Conservation (phyloP, 1,139 yeast genomes). For the Geotrichum fermentans region DNA sequence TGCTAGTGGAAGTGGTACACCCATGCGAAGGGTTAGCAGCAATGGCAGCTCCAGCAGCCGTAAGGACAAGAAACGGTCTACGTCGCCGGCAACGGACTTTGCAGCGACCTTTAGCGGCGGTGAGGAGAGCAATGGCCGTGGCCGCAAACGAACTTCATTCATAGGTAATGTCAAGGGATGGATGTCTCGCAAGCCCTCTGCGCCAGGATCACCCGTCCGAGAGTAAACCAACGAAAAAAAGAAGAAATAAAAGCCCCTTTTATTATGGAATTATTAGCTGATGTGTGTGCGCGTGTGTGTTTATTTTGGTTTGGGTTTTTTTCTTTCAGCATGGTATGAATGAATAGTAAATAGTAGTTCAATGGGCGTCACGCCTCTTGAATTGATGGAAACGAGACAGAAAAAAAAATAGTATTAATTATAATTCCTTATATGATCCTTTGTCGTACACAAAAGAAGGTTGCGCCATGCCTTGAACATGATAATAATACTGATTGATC, state of each 20-base stretch:
- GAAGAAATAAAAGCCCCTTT: no score
- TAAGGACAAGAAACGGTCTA: constrained; percentile 21
- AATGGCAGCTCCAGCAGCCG: constrained; percentile 20
- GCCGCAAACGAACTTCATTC: constrained; percentile 34
- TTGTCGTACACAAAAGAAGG: no score
- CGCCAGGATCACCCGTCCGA: constrained; percentile 14
- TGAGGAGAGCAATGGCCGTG: constrained; percentile 11
- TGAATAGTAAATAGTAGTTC: no score
- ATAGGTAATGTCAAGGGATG: constrained; percentile 64
- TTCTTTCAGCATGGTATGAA: not conserved
- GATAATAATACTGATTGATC: no score
- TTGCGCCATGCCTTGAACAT: no score
- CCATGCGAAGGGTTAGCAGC: constrained; percentile 20
- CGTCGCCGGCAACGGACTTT: constrained; percentile 60
- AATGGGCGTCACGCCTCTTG: no score
- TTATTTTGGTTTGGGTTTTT: not conserved
- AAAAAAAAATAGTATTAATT: no score
- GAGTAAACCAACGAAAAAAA: not conserved
- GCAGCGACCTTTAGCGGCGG: constrained; percentile 56
- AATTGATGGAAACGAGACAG: no score
- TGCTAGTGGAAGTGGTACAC: constrained; percentile 15
- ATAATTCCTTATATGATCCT: no score
- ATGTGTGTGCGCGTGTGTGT: no score
- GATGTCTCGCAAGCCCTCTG: constrained; percentile 46
- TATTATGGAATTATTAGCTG: no score